These are phyloP conservation scores for Lignosus rhinocerotis DNA, from an alignment of 1,284 basidiomycete species.

Conservation along the genomic window DNA sequence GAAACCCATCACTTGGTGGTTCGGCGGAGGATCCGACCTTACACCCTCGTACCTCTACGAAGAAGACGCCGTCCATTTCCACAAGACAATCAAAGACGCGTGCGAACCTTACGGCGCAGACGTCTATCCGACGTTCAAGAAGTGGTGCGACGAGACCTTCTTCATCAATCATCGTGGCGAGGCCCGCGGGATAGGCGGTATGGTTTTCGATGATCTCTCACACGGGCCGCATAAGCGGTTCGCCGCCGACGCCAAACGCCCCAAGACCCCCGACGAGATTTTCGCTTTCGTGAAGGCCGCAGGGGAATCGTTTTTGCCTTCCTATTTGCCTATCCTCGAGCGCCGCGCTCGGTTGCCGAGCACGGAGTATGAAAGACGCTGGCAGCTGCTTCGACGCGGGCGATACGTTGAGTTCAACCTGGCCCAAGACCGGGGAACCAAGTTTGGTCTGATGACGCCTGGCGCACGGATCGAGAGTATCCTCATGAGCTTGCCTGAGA, in stretches of 20 bases:
- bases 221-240: slow-evolving; percentile 59
- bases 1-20: slow-evolving; percentile 92
- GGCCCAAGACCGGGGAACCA: slow-evolving; percentile 86
- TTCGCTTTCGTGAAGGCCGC: slow-evolving; percentile 75
- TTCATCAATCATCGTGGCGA: slow-evolving; percentile 90
- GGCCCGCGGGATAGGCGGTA: slow-evolving; percentile 87
- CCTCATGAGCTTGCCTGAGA: slow-evolving; percentile 89
- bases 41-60: slow-evolving; percentile 93
- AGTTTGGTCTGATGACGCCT: slow-evolving; percentile 89
- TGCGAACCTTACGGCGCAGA: slow-evolving; percentile 74
- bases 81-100: slow-evolving; percentile 74
- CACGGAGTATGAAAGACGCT: slow-evolving; percentile 72
- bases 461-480: slow-evolving; percentile 93
- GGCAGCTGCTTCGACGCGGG: slow-evolving; percentile 89
- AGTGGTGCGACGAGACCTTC: slow-evolving; percentile 99
- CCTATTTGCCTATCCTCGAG: slow-evolving; percentile 83
- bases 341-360: slow-evolving; percentile 55
- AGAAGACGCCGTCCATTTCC: slow-evolving; percentile 89
- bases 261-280: slow-evolving; percentile 61
- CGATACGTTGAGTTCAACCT: slow-evolving; percentile 96
- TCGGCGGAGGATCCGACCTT: slow-evolving; percentile 93
- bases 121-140: slow-evolving; percentile 85
- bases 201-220: slow-evolving; percentile 94
- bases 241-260: slow-evolving; percentile 44
- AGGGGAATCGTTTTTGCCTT: slow-evolving; percentile 80